These are phyloP conservation scores for Fusarium sp. DNA, from an alignment of 2,329 filamentous ascomycete genomes.

Conservation along the genomic window DNA sequence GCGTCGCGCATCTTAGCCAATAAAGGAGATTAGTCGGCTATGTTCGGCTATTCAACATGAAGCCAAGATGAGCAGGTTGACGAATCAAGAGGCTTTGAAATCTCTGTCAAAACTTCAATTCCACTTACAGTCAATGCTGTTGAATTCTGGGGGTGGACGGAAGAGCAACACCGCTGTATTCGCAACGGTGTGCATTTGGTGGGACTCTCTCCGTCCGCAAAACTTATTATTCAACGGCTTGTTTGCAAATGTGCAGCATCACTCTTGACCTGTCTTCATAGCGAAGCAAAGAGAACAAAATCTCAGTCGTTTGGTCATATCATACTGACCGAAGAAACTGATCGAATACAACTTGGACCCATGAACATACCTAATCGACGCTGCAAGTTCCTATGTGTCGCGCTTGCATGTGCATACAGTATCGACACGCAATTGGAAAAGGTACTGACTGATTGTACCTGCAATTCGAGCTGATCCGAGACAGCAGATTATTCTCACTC, in stretches of 20 bases:
- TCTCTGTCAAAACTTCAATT: constrained; percentile 43
- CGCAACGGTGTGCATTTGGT: constrained; percentile 21
- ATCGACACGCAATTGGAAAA: background rate
- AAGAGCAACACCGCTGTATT: constrained; percentile 27
- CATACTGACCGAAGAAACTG: background rate
- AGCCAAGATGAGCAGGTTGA: constrained; percentile 15
- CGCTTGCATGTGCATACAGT: constrained; percentile 9
- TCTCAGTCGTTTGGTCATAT: background rate
- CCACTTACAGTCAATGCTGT: constrained; percentile 35
- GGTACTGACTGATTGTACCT: background rate
- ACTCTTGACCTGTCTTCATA: background rate
- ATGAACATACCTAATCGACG: background rate
- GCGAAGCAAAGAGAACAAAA: background rate
- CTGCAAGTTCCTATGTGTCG: constrained; percentile 1
- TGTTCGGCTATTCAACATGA: constrained; percentile 35
- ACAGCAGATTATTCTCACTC: constrained; percentile 7
- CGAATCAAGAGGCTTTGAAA: constrained; percentile 42
- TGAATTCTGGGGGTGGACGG: constrained; percentile 16
- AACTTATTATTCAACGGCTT: background rate
- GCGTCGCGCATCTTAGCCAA: constrained; percentile 20
- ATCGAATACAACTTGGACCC: background rate
- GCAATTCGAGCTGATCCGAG: background rate
- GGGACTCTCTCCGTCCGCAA: constrained; percentile 11
- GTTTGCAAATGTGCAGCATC: background rate
- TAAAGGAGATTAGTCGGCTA: constrained; percentile 45